A percentile compares a stretch with the other conserved stretches of the same genome.
Evolutionary conservation across 768 basidiomycete genomes (phyloP).

Genomic region (Podaxis rugospora): DNA sequence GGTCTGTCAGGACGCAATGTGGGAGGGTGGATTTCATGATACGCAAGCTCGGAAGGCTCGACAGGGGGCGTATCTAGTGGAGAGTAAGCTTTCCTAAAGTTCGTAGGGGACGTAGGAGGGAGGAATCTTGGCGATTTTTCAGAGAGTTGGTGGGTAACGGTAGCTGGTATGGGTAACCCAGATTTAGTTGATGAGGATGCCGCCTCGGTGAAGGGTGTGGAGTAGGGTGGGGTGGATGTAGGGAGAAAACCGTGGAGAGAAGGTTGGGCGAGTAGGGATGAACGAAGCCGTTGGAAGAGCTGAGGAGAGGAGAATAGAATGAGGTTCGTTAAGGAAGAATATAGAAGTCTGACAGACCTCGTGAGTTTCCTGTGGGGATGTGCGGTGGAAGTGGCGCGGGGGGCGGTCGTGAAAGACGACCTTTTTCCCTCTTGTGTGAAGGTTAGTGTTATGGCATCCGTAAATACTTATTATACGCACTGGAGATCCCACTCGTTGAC

Average conservation of each 20-base stretch:
- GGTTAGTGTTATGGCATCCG: background rate
- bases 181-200: slow-evolving; percentile 13
- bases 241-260: slow-evolving; percentile 50
- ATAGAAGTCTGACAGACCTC: slow-evolving; percentile 42
- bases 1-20: slow-evolving; percentile 68
- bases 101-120: background rate
- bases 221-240: slow-evolving; percentile 43
- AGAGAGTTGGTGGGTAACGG: too few relatives aligned
- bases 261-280: slow-evolving; percentile 27
- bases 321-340: background rate
- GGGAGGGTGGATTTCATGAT: slow-evolving; percentile 35
- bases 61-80: slow-evolving; percentile 21
- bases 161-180: background rate
- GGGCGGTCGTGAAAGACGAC: slow-evolving; percentile 87
- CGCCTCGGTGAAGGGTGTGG: slow-evolving; percentile 56
- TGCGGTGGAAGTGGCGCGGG: slow-evolving; percentile 75
- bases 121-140: background rate
- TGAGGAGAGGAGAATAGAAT: slow-evolving; percentile 17
- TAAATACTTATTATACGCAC: slow-evolving; percentile 40
- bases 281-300: slow-evolving; percentile 49
- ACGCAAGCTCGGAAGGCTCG: slow-evolving; percentile 22
- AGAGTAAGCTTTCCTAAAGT: background rate
- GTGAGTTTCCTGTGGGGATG: slow-evolving; percentile 68
- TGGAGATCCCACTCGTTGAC: slow-evolving; percentile 68
- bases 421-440: slow-evolving; percentile 59